phyloP scores from a whole-genome alignment of 2,329 filamentous ascomycete species.

The Claviceps digitariae region DNA sequence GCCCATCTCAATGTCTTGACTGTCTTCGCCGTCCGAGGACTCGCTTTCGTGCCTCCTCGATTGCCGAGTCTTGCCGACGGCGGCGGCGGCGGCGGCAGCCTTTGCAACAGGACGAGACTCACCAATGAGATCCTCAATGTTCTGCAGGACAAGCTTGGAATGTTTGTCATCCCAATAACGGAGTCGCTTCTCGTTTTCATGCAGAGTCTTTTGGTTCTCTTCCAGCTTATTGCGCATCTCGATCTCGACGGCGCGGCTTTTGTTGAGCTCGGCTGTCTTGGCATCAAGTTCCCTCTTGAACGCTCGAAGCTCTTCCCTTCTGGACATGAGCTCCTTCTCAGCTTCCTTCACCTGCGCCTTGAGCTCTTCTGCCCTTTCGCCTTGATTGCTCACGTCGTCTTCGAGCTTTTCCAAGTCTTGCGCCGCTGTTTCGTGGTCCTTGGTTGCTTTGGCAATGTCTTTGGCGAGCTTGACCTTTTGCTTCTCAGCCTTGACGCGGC shows the following conservation, averaged over 20 bases:
- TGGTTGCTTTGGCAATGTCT: constrained; percentile 61
- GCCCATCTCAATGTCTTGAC: constrained; percentile 21
- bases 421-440: constrained; percentile 60
- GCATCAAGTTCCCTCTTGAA: constrained; percentile 80
- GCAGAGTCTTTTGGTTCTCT: constrained; percentile 80
- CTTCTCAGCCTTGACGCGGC: constrained; percentile 88
- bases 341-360: constrained; percentile 67
- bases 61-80: constrained; percentile 12
- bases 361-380: constrained; percentile 58
- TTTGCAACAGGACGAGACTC: constrained; percentile 15
- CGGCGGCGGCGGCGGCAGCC: constrained; percentile 6
- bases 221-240: constrained; percentile 98
- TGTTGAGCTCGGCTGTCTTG: constrained; percentile 74
- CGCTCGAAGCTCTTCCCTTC: constrained; percentile 65
- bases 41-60: constrained; percentile 11
- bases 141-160: constrained; percentile 69
- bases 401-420: constrained; percentile 67
- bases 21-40: constrained; percentile 9
- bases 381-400: constrained; percentile 65
- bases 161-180: constrained; percentile 86
- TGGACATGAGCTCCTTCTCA: constrained; percentile 60
- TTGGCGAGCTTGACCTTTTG: constrained; percentile 78
- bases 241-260: constrained; percentile 79
- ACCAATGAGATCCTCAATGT: constrained; percentile 54
- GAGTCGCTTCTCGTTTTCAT: constrained; percentile 73